Percentiles rank a stretch among this genome's conserved stretches.
phyloP scores from a whole-genome alignment of 2,329 filamentous ascomycete species.

The Trichoderma pleuroti region DNA sequence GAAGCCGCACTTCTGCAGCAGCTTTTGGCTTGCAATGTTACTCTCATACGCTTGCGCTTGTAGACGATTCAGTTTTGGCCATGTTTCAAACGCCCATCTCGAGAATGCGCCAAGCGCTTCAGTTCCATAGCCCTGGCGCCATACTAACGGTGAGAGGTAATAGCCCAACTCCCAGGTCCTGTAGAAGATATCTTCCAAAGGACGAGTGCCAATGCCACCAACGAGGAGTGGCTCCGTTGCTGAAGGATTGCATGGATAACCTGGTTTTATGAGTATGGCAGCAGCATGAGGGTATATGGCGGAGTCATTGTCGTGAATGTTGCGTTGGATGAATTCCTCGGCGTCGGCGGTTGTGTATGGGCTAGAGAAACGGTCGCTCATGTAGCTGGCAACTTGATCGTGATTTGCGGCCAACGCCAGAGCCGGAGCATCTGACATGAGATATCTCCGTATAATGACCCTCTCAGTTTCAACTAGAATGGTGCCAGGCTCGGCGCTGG shows the following conservation, averaged over 20 bases:
- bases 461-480: conserved; percentile 33
- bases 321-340: conserved; percentile 34
- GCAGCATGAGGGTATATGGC: conserved; percentile 29
- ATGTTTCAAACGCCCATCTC: conserved; percentile 43
- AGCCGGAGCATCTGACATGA: conserved; percentile 36
- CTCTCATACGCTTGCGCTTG: conserved; percentile 29
- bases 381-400: conserved; percentile 34
- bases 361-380: conserved; percentile 45
- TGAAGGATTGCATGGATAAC: conserved; percentile 27
- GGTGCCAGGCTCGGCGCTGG: conserved; percentile 29
- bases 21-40: conserved; percentile 42
- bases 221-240: conserved; percentile 27
- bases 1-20: conserved; percentile 37
- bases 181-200: conserved; percentile 37
- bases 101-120: conserved; percentile 39
- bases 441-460: conserved; percentile 41
- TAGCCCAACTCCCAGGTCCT: conserved; percentile 49
- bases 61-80: conserved; percentile 35
- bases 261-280: conserved; percentile 36
- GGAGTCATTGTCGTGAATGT: conserved; percentile 20
- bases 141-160: conserved; percentile 41
- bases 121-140: conserved; percentile 46
- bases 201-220: conserved; percentile 42
- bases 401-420: conserved; percentile 38
- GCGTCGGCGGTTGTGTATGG: conserved; percentile 45